Conservation (phyloP, 2,329 filamentous ascomycete genomes). For the Cordyceps fumosorosea region DNA sequence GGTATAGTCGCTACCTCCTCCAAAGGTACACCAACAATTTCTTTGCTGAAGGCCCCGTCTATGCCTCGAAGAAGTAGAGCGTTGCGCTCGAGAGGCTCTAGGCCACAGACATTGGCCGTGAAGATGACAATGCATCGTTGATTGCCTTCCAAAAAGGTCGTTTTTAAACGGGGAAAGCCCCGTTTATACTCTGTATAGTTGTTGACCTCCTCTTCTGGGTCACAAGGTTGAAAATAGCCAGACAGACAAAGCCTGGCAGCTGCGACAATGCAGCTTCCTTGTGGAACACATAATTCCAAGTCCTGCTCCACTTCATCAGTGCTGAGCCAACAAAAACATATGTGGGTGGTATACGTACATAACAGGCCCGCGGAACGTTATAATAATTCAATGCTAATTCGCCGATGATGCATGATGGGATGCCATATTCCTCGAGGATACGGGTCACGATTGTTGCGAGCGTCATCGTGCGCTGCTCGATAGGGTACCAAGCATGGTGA, state of each 20-base stretch:
- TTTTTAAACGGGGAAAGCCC: conserved; percentile 13
- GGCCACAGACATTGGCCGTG: no score
- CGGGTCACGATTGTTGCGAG: background rate
- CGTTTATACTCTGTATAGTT: conserved; percentile 22
- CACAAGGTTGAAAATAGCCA: conserved; percentile 14
- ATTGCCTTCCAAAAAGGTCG: no score
- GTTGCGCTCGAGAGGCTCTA: no score
- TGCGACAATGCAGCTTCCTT: conserved; percentile 7
- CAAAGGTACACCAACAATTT: no score
- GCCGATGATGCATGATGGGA: conserved; percentile 12
- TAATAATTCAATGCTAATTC: conserved; percentile 16
- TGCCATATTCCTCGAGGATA: conserved; percentile 12
- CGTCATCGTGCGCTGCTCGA: background rate
- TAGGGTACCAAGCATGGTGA: no score
- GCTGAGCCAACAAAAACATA: background rate
- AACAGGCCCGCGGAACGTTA: conserved; percentile 16
- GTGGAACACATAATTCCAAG: conserved; percentile 16
- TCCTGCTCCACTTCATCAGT: conserved; percentile 11
- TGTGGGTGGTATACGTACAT: background rate
- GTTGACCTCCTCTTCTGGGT: conserved; percentile 15
- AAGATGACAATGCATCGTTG: no score
- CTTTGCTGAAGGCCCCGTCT: no score
- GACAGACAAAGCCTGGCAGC: conserved; percentile 16
- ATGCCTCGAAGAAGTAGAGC: no score
- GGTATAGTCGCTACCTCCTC: no score